Percentiles rank a stretch among this genome's conserved stretches.
These are phyloP conservation scores for Nothophytophthora sp. DNA, from an alignment of 352 stramenopile species.

Conservation along the genomic window DNA sequence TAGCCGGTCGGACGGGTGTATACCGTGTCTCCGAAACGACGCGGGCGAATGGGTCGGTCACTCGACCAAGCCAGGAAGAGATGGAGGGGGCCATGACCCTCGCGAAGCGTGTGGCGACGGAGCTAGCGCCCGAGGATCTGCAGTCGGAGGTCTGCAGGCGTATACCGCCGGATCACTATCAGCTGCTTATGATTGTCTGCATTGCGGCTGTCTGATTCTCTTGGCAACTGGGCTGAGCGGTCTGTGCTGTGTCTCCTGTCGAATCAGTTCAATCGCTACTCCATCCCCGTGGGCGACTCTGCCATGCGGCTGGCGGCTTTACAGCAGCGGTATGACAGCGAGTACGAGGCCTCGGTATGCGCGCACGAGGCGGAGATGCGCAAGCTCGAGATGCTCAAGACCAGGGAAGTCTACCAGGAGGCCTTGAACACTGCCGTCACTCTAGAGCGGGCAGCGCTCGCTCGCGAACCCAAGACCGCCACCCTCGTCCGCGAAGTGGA, in stretches of 20 bases:
- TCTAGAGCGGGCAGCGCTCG: conserved; percentile 43
- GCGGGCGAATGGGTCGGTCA: not conserved
- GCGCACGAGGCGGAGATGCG: conserved; percentile 45
- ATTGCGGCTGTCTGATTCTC: not conserved
- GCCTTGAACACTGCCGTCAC: conserved; percentile 36
- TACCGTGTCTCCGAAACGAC: conserved; percentile 16
- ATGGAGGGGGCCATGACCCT: conserved; percentile 28
- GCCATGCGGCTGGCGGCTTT: conserved; percentile 41
- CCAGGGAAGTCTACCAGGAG: conserved; percentile 45
- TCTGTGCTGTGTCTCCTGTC: not conserved
- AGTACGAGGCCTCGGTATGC: conserved; percentile 37
- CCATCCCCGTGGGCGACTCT: conserved; percentile 46
- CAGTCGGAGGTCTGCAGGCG: conserved; percentile 46
- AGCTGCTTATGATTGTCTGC: not conserved
- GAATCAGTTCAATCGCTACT: conserved; percentile 51
- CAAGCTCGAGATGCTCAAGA: conserved; percentile 43
- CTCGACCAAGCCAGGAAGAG: not conserved
- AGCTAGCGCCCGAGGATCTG: conserved; percentile 56
- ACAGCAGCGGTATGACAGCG: conserved; percentile 64
- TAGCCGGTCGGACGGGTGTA: not conserved
- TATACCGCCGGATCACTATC: not conserved
- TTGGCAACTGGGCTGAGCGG: not conserved
- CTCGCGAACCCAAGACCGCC: conserved; percentile 41
- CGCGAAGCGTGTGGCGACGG: conserved; percentile 42
- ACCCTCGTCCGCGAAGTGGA: conserved; percentile 57